Conservation (phyloP, 139 green algal genomes). For the Trebouxia sp. region DNA sequence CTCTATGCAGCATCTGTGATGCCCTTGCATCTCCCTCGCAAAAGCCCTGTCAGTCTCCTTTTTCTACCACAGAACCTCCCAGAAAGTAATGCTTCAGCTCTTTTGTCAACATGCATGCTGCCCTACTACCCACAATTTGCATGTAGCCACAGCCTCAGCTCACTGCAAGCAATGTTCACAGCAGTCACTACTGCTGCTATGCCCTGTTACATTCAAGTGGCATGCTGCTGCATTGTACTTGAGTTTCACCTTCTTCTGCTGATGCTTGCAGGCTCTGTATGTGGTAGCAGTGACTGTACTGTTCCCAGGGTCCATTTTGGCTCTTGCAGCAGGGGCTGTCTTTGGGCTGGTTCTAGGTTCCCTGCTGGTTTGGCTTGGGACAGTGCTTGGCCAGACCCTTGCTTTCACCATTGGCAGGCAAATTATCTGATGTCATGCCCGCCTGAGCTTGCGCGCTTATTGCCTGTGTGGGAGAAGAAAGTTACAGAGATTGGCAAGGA, state of each 20-base stretch:
- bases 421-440: neutral
- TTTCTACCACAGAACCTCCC: no score
- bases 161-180: no score
- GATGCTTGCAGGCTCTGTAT: slow-evolving; percentile 4
- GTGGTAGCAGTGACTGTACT: neutral
- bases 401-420: slow-evolving; percentile 48
- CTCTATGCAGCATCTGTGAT: no score
- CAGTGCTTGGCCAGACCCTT: slow-evolving; percentile 47
- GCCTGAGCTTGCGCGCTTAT: no score
- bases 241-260: neutral
- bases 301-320: slow-evolving; percentile 73
- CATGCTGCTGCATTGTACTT: neutral
- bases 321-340: slow-evolving; percentile 38
- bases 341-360: slow-evolving; percentile 30
- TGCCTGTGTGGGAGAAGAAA: neutral
- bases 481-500: neutral
- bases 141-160: no score
- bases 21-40: no score
- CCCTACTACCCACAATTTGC: no score
- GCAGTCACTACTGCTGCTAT: neutral
- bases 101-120: no score
- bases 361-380: slow-evolving; percentile 46
- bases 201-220: neutral
- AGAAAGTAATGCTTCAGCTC: no score
- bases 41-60: no score